Evolutionary conservation across 129 eudicot species (phyloP).

Genomic region (Tanacetum coccineum): DNA sequence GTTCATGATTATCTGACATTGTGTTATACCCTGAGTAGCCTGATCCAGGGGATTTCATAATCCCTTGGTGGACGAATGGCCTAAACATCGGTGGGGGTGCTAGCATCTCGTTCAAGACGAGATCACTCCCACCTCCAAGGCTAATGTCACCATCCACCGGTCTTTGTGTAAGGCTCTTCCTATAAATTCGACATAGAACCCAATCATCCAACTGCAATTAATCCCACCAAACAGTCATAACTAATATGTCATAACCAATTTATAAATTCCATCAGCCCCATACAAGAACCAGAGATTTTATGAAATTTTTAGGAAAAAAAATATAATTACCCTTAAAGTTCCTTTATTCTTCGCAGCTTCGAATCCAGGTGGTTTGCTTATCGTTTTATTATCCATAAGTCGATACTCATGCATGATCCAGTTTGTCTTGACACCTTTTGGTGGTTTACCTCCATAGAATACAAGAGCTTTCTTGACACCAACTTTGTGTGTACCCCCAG

Average conservation of each 20-base stretch:
- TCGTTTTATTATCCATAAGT: conserved; percentile 46
- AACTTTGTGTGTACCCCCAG: conserved; percentile 71
- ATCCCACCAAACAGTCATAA: not conserved
- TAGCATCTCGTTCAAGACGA: conserved; percentile 37
- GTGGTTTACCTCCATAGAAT: conserved; percentile 91
- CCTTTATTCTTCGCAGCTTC: conserved; percentile 56
- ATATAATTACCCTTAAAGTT: conserved; percentile 58
- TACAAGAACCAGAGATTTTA: too few relatives aligned
- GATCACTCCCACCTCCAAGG: conserved; percentile 26
- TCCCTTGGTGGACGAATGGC: conserved; percentile 25
- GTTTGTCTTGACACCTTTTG: conserved; percentile 78
- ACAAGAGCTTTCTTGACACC: conserved; percentile 91
- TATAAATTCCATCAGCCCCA: not conserved
- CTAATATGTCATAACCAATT: not conserved
- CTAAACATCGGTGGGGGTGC: conserved; percentile 31
- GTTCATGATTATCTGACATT: conserved; percentile 40
- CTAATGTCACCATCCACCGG: conserved; percentile 53
- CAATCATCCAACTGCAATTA: conserved; percentile 78
- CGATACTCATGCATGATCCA: conserved; percentile 98
- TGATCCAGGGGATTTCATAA: conserved; percentile 28
- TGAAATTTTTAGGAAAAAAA: too few relatives aligned
- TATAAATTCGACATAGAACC: conserved; percentile 95
- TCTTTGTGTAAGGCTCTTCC: conserved; percentile 61
- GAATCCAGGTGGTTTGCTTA: conserved; percentile 57
- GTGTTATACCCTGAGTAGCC: conserved; percentile 33